Conservation (phyloP, 306 rosid genomes). For the Albizia julibrissin region DNA sequence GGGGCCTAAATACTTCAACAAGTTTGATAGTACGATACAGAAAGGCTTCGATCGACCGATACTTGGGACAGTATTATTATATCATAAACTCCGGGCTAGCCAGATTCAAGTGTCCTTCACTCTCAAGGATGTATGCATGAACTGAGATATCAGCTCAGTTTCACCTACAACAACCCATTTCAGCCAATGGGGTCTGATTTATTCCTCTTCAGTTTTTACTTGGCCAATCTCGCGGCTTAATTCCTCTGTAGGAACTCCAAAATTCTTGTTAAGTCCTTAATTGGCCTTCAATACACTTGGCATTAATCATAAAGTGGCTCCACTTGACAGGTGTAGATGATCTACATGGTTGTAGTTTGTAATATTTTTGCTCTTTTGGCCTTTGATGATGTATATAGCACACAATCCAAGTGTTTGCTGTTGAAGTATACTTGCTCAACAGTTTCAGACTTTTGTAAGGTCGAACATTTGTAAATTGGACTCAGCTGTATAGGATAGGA, state of each 20-base stretch:
- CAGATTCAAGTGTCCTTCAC: not conserved
- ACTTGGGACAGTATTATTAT: not conserved
- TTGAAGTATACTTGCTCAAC: not conserved
- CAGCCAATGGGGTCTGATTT: not conserved
- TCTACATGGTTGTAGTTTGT: not conserved
- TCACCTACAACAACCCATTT: not conserved
- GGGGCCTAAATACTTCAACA: slow-evolving; percentile 35
- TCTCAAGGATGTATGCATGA: not conserved
- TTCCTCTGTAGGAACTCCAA: not conserved
- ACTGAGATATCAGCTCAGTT: not conserved
- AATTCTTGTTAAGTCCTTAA: not conserved
- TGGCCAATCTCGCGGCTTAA: not conserved
- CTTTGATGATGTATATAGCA: slow-evolving; percentile 11
- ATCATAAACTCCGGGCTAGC: not conserved
- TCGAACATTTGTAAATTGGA: not conserved
- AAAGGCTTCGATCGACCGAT: not conserved
- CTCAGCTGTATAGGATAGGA: not conserved
- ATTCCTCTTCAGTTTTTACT: not conserved
- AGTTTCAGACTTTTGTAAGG: not conserved
- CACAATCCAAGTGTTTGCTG: not conserved
- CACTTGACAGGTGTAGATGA: not conserved
- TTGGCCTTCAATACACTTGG: not conserved
- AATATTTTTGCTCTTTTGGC: not conserved
- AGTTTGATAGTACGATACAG: not conserved
- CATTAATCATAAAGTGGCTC: not conserved